Evolutionary conservation across 371 early-diverging fungal genomes (phyloP), one percentile per base, ranked within the genome.

Genomic region (Mucor indicus): DNA sequence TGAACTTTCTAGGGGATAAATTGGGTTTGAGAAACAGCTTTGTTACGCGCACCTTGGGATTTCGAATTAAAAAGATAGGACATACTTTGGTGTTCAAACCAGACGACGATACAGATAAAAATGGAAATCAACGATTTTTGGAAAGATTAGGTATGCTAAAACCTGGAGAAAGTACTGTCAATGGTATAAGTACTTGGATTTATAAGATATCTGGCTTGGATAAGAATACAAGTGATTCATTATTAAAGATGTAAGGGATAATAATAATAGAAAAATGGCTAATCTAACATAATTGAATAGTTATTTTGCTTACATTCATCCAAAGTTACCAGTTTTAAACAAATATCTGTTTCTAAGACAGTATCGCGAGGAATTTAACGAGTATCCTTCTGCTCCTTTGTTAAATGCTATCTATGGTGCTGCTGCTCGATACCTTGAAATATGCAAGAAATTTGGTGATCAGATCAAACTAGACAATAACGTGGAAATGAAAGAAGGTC

Each of bases 221-320:
- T 36, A 72, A 61, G 42, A 36, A 12, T 1, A 72, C 66, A 15
- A 76, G 77, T 48, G 71, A 76, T 50, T 37, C 57, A 15, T 41
- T 76, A 23, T 61, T 76, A 68, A 67, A 68, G 53, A 54, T 72
- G 72, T 75, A 65, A 38, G 62, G 45, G 29, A 6, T 7, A 16
- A 13, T 23, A 35, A 9, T 32, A 23, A n/a, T n/a, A 33, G 22
- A 15, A 29, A 2, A 7, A 27, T 37, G 29, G 9, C 17, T 37
- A 27, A n/a, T 30, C 8, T 20, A 9, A 16, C 8, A 13, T 41
- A 10, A 16, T 30, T 24, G 19, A 27, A 9, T 40, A 75, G 76
- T 5, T 76, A 72, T 33, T 76, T 76, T 50, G 62, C 66, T 1
- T 72, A 76, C 52, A 76, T 76, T 20, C 77, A 76, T 49, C 69